Percentiles rank a stretch among this genome's conserved stretches.
Conservation (phyloP, 768 basidiomycete genomes). For the Russula brevipes region DNA sequence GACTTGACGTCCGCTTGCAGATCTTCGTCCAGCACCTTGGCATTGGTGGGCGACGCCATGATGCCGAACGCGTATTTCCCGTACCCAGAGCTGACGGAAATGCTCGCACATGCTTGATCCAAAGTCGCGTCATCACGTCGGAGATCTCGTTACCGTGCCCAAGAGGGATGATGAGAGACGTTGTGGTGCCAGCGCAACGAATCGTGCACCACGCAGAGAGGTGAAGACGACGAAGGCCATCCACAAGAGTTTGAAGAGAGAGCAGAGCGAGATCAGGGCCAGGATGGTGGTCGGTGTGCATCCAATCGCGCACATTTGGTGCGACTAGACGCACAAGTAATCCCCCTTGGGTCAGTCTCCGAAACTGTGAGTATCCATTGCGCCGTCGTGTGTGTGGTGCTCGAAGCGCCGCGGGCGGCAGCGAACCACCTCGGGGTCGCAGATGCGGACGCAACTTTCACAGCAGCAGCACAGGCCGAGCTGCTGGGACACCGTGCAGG, state of each 20-base stretch:
- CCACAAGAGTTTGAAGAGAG: constrained; percentile 14
- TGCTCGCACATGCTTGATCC: constrained; percentile 61
- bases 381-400: too few species aligned
- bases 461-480: too few species aligned
- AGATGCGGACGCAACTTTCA: too few species aligned
- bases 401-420: too few species aligned
- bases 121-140: constrained; percentile 62
- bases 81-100: constrained; percentile 56
- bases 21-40: constrained; percentile 62
- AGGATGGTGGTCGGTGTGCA: background rate
- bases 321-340: constrained; percentile 4
- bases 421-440: too few species aligned
- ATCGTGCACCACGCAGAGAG: constrained; percentile 18
- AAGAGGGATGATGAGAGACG: constrained; percentile 70
- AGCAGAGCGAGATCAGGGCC: constrained; percentile 15
- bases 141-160: constrained; percentile 58
- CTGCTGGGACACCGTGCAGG: too few species aligned
- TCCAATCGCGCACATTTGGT: background rate
- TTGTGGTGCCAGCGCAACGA: constrained; percentile 80
- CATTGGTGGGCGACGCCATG: constrained; percentile 66
- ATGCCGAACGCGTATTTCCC: constrained; percentile 87
- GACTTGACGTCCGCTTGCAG: constrained; percentile 75
- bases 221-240: constrained; percentile 15
- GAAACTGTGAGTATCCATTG: constrained; percentile 10
- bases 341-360: constrained; percentile 5